Percentiles rank a stretch among this genome's conserved stretches.
Evolutionary conservation across 1,284 basidiomycete genomes (phyloP).

Genomic region (Ceratobasidium papillatum): DNA sequence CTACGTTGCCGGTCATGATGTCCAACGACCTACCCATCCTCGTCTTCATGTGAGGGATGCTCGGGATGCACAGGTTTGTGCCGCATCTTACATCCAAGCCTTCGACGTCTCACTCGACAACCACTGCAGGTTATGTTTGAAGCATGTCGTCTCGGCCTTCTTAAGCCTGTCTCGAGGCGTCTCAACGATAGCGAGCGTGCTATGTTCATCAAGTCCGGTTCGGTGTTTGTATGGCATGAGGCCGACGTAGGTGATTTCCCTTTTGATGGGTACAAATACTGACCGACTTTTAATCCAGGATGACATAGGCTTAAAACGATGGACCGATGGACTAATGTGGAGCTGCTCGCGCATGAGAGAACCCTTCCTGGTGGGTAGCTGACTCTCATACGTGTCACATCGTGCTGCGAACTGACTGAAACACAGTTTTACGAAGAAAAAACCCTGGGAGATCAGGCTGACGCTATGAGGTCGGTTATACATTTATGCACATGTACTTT

Average conservation of each 20-base stretch:
- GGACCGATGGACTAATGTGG: constrained; percentile 73
- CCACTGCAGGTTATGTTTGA: constrained; percentile 26
- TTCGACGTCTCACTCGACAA: neutral
- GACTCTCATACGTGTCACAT: neutral
- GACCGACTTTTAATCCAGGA: constrained; percentile 19
- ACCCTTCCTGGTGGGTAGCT: constrained; percentile 59
- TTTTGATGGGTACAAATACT: neutral
- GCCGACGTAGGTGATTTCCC: constrained; percentile 55
- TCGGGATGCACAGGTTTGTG: constrained; percentile 64
- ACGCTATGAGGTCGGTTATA: constrained; percentile 38
- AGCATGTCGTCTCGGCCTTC: constrained; percentile 28
- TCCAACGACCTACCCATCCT: constrained; percentile 68
- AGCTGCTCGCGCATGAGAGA: constrained; percentile 52
- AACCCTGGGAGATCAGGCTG: constrained; percentile 38
- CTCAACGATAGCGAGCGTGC: constrained; percentile 56
- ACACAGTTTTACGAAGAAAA: constrained; percentile 61
- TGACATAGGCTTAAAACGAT: constrained; percentile 60
- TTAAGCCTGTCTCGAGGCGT: constrained; percentile 42
- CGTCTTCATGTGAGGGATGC: constrained; percentile 69
- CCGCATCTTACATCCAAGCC: constrained; percentile 51
- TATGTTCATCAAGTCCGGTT: constrained; percentile 65
- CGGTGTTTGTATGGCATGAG: constrained; percentile 73
- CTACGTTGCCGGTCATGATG: constrained; percentile 55
- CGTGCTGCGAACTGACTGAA: constrained; percentile 1
- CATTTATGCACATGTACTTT: neutral